Base-by-base conservation (phyloP, 1,284 basidiomycete genomes). In the Neolentinus lepideus region DNA sequence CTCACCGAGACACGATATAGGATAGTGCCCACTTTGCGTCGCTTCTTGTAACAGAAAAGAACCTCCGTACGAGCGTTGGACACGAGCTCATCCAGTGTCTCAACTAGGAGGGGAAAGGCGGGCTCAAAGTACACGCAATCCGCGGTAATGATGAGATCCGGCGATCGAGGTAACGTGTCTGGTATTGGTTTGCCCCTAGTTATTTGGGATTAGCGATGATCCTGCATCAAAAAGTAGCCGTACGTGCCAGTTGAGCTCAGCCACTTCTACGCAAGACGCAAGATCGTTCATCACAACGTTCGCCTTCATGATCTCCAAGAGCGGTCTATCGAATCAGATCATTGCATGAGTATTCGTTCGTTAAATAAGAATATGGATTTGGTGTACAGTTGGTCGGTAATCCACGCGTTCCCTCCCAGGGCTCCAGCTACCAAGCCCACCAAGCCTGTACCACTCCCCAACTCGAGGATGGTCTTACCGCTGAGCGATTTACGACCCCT, bases 71-170 rank as follows among this genome's bases (percentile, higher is more conserved):
- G 68, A 8, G 76, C 76, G 1, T 66, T 68, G 2, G 67, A 53
- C 1, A 78, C 73, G 19, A 97, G 79, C 45, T 86, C 81, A 33
- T 73, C 77, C 52, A 98, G 76, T 0, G 94, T 96, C 61, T 87
- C 70, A 1, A 95, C 88, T 1, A 98, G 80, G 14, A 95, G 79
- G 2, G 93, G 88, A 64, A 97, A 98, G 0, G 92, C 88, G n/a
- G 91, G 90, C 71, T 97, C 94, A 62, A 93, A 92, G 71, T 98
- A 98, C 3, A 98, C 93, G 64, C 94, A 98, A 67, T 98, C 94
- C 1, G 93, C 92, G 0, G 90, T 90, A 4, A 94, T 76, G 56
- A 94, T 77, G 25, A 96, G 59, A 62, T 92, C 83, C 6, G 85
- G 79, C 16, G 60, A 67, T 3, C 73, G 77, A 22, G 69, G 65